Evolutionary conservation across 345 rosid species (phyloP).

Genomic region (Geranium brycei): DNA sequence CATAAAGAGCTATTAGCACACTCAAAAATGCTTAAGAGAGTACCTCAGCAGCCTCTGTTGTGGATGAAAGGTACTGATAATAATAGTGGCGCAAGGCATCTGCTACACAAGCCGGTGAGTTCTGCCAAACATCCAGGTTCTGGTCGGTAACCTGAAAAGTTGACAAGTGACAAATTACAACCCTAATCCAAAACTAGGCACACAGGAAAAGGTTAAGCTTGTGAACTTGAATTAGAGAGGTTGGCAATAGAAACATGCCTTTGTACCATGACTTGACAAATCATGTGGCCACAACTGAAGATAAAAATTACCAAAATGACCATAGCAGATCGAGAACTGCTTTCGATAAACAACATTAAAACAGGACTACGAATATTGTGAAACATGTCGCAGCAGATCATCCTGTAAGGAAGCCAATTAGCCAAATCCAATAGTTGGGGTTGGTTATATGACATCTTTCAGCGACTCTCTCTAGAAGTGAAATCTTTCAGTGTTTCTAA

Average conservation of each 20-base stretch:
- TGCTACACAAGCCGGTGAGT: conserved; percentile 69
- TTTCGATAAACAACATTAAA: background rate
- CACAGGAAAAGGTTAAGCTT: background rate
- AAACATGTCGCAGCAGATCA: background rate
- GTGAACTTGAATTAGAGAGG: background rate
- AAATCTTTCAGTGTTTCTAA: background rate
- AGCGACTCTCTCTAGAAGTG: background rate
- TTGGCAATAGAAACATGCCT: background rate
- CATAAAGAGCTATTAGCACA: conserved; percentile 13
- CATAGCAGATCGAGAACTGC: background rate
- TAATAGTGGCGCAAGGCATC: conserved; percentile 94
- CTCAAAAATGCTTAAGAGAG: conserved; percentile 7
- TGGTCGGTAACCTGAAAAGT: conserved; percentile 75
- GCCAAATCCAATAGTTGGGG: background rate
- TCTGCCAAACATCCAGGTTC: conserved; percentile 78
- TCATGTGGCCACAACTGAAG: background rate
- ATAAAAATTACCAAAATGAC: background rate
- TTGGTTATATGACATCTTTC: background rate
- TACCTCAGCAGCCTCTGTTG: conserved; percentile 93
- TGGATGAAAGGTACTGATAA: conserved; percentile 93
- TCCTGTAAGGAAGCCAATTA: background rate
- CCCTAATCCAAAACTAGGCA: background rate
- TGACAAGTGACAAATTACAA: conserved; percentile 7
- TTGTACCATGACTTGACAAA: background rate
- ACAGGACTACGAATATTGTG: background rate